Evolutionary conservation across 164 flowering plant species (phyloP), one percentile per base, ranked within the genome.

Genomic region (Magnolia officinalis): DNA sequence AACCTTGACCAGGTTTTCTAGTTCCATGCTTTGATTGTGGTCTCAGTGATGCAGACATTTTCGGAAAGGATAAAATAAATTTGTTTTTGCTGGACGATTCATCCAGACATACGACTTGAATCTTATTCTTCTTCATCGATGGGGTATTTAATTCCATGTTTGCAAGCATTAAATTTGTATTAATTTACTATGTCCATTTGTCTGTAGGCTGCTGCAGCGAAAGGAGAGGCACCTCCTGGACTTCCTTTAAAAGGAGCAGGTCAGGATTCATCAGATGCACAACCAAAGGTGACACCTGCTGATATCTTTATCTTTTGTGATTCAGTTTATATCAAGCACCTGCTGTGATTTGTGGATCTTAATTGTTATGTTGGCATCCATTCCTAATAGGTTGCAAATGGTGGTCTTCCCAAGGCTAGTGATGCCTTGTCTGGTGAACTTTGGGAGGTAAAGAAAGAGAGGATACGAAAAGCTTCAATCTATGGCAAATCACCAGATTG

Each of bases 141-240:
- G 7, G 2, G 19, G 50, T 68, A 29, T 68, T 16, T 3, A 55
- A 11, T 55, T 55, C 18, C 13, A 11, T 55, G n/a, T 31, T 68
- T 29, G 18, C 45, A 26, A 29, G 49, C 31, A 5, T 8, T 1
- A 37, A 37, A 29, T 31, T 4, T 29, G 2, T 37, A 29, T 31
- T 29, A 68, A 24, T 20, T 65, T 65, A 16, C 51, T 14, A 19
- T 31, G 14, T 68, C 71, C 18, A 16, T 52, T 58, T 76, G 50
- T 52, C 24, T 84, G 73, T 86, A 96, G 99, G 98, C 98, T 75
- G 98, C 99, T 80, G 96, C 99, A 18, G 94, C 96, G 67, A 96
- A 96, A 87, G 99, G 99, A 67, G 98, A 96, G 88, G 96, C 99
- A 67, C 99, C 99, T 78, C 91, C 88, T 79, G 99, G 99, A 23